These are phyloP conservation scores for Rhinocladiella similis DNA, from an alignment of 2,329 filamentous ascomycete genomes.

Conservation along the genomic window DNA sequence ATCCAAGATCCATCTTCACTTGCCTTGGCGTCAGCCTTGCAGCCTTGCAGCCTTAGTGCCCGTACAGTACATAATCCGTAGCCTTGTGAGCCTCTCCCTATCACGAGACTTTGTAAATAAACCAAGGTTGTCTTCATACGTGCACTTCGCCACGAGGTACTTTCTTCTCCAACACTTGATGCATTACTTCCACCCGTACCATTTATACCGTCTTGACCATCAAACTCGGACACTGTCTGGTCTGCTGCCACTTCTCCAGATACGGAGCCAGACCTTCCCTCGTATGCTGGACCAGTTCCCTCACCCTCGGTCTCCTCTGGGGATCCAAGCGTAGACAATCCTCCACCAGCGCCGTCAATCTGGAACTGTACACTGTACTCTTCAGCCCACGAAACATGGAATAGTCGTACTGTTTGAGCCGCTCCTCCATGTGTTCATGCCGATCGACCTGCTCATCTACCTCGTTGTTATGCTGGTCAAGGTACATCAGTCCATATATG, in stretches of 20 bases:
- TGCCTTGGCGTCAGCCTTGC: background rate
- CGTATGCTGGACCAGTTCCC: background rate
- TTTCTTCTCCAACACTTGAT: too few species aligned
- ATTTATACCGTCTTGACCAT: background rate
- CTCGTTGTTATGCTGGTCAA: conserved; percentile 11
- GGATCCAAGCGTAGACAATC: conserved; percentile 15
- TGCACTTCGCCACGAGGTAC: too few species aligned
- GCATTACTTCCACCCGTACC: too few species aligned
- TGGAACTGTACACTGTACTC: conserved; percentile 6
- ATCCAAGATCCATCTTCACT: too few species aligned
- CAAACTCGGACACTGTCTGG: background rate
- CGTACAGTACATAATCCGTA: too few species aligned
- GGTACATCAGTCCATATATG: conserved; percentile 20
- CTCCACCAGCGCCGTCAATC: conserved; percentile 12
- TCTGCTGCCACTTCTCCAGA: conserved; percentile 1
- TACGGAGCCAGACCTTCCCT: conserved; percentile 4
- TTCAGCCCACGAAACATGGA: conserved; percentile 6
- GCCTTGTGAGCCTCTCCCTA: too few species aligned
- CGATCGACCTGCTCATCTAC: conserved; percentile 4
- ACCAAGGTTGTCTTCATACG: too few species aligned
- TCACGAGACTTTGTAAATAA: too few species aligned
- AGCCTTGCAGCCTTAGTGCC: background rate
- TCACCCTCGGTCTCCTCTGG: conserved; percentile 4
- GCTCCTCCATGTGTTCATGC: conserved; percentile 3
- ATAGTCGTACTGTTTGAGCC: conserved; percentile 9